Evolutionary conservation across 2,329 filamentous ascomycete genomes (phyloP).

Genomic region (Fusarium verticillioides): DNA sequence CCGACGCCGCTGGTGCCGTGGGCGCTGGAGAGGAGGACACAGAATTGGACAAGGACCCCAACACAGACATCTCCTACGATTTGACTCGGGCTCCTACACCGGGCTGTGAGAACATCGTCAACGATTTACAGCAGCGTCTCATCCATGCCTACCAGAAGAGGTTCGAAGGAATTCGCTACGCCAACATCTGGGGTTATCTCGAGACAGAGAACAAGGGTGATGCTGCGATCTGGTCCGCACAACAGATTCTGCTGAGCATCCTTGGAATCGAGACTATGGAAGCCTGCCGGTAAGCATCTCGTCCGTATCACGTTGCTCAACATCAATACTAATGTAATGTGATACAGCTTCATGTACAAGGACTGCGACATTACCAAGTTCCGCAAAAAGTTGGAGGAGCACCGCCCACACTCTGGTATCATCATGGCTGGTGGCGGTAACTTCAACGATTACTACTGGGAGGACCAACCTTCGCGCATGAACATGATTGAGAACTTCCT

Average conservation of each 20-base stretch:
- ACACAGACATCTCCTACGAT: slow-evolving; percentile 41
- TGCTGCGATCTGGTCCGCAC: slow-evolving; percentile 44
- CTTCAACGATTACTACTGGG: slow-evolving; percentile 46
- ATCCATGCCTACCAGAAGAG: slow-evolving; percentile 42
- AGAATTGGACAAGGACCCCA: slow-evolving; percentile 23
- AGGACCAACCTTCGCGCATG: slow-evolving; percentile 45
- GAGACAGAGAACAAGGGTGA: slow-evolving; percentile 46
- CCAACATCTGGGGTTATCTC: slow-evolving; percentile 46
- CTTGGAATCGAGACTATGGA: slow-evolving; percentile 45
- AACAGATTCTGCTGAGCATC: slow-evolving; percentile 42
- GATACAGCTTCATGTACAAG: slow-evolving; percentile 40
- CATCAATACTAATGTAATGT: slow-evolving; percentile 22
- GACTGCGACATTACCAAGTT: slow-evolving; percentile 41
- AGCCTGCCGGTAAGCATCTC: slow-evolving; percentile 39
- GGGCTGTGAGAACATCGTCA: slow-evolving; percentile 42
- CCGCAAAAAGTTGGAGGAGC: slow-evolving; percentile 37
- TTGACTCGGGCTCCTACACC: slow-evolving; percentile 28
- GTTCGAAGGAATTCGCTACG: slow-evolving; percentile 41
- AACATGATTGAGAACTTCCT: slow-evolving; percentile 43
- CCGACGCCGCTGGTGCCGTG: slow-evolving; percentile 16
- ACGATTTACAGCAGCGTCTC: slow-evolving; percentile 43
- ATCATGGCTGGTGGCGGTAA: slow-evolving; percentile 46
- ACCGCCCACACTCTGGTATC: slow-evolving; percentile 43
- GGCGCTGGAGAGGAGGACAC: slow-evolving; percentile 33
- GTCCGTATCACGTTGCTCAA: slow-evolving; percentile 5